Base-by-base conservation (phyloP, 2,329 filamentous ascomycete species). In the Chaetothyriales sp. region DNA sequence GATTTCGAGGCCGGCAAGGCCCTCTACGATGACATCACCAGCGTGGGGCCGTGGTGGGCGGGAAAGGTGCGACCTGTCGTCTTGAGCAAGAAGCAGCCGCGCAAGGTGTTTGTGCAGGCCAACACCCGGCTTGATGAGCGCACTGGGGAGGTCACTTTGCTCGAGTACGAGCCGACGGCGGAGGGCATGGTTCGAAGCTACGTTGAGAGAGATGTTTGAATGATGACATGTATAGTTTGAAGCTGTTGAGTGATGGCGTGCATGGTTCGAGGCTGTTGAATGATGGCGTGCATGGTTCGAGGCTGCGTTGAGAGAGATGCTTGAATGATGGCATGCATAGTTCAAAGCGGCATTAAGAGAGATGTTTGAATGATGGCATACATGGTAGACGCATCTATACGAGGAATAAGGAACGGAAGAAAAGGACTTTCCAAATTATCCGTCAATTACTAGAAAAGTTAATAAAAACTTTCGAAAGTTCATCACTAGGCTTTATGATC, bases 31-130 rank as follows among this genome's bases (percentile, higher is more conserved):
- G 77, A 83, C 28, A 89, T 95, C 76, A 94, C 89, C 6, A 73
- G 77, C 20, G 89, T 95, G 19, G 85, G 81, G 49, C 83, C 86
- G 43, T 95, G 86, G 72, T 95, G 87, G 78, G 88, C 84, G 51
- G 81, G 78, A 58, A 84, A 83, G 69, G 80, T 95, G 22, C 77
- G 90, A 52, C 80, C 63, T 61, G 65, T 70, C 5, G 80, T 89
- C 8, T 63, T 89, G 53, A 69, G 75, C 56, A 68, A 71, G 48
- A 75, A 84, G 59, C 79, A 83, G 0, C 63, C 62, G 43, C 80
- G 83, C 61, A 83, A 79, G 64, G 71, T 95, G 45, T 95, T 94
- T 71, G 88, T 95, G 50, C 89, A 95, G 72, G 88, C 87, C 54
- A 97, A 94, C 68, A 95, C 90, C 0, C 77, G 82, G 52, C 64